Conservation (phyloP, 768 basidiomycete species). For the Clitopilus hobsonii region DNA sequence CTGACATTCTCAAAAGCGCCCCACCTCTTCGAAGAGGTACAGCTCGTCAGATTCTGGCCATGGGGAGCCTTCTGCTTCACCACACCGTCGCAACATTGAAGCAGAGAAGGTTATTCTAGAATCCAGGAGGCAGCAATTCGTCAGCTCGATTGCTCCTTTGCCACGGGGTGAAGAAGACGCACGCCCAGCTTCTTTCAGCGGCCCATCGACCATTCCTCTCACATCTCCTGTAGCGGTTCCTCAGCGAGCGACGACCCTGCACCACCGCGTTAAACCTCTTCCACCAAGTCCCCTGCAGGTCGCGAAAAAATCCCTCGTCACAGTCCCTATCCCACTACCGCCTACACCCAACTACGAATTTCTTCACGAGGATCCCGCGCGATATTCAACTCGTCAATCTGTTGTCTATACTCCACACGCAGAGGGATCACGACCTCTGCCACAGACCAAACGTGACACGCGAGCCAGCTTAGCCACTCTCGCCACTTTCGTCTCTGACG, state of each 20-base stretch:
- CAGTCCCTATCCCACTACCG: background rate
- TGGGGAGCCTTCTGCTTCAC: too few relatives aligned
- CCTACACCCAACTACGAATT: background rate
- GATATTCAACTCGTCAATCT: too few relatives aligned
- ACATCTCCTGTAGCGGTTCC: background rate
- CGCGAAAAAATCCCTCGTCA: background rate
- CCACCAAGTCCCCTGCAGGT: background rate
- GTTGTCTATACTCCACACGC: background rate
- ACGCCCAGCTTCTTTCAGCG: background rate
- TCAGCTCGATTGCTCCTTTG: background rate
- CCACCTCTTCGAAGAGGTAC: background rate
- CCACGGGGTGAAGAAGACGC: background rate
- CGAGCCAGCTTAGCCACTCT: background rate
- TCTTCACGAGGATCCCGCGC: background rate
- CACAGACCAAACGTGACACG: background rate
- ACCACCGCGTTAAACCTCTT: background rate
- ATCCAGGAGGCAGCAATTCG: background rate
- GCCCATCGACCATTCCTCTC: background rate
- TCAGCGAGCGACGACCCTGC: background rate
- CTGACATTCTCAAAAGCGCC: background rate
- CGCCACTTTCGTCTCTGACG: background rate
- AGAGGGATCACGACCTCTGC: background rate
- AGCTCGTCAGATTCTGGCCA: background rate
- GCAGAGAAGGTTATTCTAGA: background rate
- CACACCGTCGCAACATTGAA: too few relatives aligned